A percentile compares a stretch with the other conserved stretches of the same genome.
Conservation (phyloP, 192 early-diverging fungal genomes). For the Coemansia sp. region DNA sequence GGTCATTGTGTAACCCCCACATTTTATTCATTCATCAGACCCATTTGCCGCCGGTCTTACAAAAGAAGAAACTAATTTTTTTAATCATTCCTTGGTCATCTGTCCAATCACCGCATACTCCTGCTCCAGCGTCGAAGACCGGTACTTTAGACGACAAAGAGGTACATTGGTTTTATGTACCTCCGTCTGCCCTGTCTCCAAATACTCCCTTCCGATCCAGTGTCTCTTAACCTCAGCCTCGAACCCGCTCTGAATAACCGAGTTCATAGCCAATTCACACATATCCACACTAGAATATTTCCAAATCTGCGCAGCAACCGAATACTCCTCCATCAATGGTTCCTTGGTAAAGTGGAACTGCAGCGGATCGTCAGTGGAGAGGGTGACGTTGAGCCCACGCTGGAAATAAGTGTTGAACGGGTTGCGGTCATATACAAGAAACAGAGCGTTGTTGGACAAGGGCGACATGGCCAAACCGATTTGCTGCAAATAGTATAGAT, state of each 20-base stretch:
- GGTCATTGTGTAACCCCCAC: too few species aligned
- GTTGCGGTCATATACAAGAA: slow-evolving; percentile 90
- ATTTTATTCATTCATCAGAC: too few species aligned
- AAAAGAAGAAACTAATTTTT: too few species aligned
- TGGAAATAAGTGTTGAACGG: slow-evolving; percentile 90
- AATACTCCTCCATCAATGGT: slow-evolving; percentile 96
- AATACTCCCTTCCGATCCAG: not conserved
- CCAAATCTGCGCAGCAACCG: slow-evolving; percentile 95
- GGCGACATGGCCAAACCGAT: slow-evolving; percentile 97
- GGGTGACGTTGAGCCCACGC: slow-evolving; percentile 86
- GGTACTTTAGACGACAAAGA: slow-evolving; percentile 77
- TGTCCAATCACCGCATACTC: too few species aligned
- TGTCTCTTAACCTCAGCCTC: slow-evolving; percentile 79
- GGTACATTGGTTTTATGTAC: slow-evolving; percentile 94
- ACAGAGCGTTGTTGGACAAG: slow-evolving; percentile 94
- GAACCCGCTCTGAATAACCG: slow-evolving; percentile 86
- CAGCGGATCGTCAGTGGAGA: slow-evolving; percentile 94
- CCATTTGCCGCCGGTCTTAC: too few species aligned
- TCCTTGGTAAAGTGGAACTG: slow-evolving; percentile 98
- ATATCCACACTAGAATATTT: slow-evolving; percentile 88
- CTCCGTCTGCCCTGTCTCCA: slow-evolving; percentile 72
- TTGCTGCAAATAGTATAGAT: slow-evolving; percentile 92
- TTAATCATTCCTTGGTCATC: too few species aligned
- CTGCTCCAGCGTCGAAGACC: slow-evolving; percentile 28
- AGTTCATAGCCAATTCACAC: slow-evolving; percentile 93